Conservation (phyloP, 371 early-diverging fungal genomes). For the Polyrhizophydium stewartii region DNA sequence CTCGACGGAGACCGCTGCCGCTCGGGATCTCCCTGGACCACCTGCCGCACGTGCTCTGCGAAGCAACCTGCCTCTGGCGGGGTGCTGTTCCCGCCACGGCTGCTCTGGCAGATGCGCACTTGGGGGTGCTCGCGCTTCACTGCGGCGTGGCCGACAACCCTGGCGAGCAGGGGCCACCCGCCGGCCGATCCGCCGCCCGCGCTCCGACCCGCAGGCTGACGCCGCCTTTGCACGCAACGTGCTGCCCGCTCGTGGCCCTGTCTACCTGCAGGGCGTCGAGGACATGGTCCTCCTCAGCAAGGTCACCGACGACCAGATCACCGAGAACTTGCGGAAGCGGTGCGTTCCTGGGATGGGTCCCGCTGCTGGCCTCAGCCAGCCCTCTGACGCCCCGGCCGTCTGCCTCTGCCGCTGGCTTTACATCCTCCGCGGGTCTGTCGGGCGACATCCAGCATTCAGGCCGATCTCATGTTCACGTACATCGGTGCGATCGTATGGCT, state of each 20-base stretch:
- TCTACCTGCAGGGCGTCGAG: conserved; percentile 35
- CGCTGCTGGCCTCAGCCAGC: neutral
- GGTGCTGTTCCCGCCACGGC: too few species aligned
- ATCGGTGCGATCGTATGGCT: conserved; percentile 27
- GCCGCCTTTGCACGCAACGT: neutral
- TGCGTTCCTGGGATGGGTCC: conserved; percentile 6
- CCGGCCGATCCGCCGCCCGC: too few species aligned
- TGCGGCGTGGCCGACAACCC: too few species aligned
- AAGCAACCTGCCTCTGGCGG: too few species aligned
- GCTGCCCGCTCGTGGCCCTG: neutral
- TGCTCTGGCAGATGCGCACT: too few species aligned
- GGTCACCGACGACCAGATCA: conserved; percentile 52
- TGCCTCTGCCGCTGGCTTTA: neutral
- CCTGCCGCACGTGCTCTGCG: too few species aligned
- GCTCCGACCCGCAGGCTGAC: neutral
- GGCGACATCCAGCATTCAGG: conserved; percentile 25
- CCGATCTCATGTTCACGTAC: conserved; percentile 53
- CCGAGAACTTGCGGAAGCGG: conserved; percentile 51
- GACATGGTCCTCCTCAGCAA: conserved; percentile 50
- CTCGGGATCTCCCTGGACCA: too few species aligned
- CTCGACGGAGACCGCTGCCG: too few species aligned
- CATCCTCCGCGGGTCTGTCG: neutral
- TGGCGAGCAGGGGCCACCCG: too few species aligned
- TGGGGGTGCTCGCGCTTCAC: too few species aligned
- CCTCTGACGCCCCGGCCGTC: neutral